Evolutionary conservation across 2,329 filamentous ascomycete genomes (phyloP).

Genomic region (Zasmidium angulare): DNA sequence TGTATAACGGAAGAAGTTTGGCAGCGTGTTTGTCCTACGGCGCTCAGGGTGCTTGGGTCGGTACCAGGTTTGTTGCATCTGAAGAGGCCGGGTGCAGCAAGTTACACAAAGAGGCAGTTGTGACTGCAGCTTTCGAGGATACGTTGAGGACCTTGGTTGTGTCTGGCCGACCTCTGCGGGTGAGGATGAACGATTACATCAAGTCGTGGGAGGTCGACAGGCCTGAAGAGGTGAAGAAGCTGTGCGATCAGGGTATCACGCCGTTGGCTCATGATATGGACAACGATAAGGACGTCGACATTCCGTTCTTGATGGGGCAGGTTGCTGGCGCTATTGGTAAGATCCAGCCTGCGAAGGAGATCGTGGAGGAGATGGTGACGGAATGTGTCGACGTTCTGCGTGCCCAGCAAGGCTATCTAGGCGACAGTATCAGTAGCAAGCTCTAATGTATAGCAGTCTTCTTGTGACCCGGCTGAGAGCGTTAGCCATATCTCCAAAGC

Average conservation of each 20-base stretch:
- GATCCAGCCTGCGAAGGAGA: slow-evolving; percentile 77
- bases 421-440: slow-evolving; percentile 19
- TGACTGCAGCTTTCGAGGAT: slow-evolving; percentile 74
- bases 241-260: slow-evolving; percentile 75
- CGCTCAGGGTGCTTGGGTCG: slow-evolving; percentile 88
- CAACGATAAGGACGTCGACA: slow-evolving; percentile 75
- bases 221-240: slow-evolving; percentile 70
- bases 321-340: slow-evolving; percentile 76
- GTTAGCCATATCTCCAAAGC: no score
- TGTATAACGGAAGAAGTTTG: slow-evolving; percentile 77
- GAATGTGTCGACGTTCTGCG: slow-evolving; percentile 70
- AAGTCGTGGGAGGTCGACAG: slow-evolving; percentile 70
- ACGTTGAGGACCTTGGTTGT: slow-evolving; percentile 82
- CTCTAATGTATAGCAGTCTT: neutral
- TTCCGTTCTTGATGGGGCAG: slow-evolving; percentile 91
- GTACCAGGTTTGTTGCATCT: slow-evolving; percentile 84
- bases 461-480: no score
- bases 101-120: slow-evolving; percentile 80
- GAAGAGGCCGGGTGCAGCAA: slow-evolving; percentile 77
- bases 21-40: slow-evolving; percentile 85
- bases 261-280: slow-evolving; percentile 80
- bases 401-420: slow-evolving; percentile 61
- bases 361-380: slow-evolving; percentile 86
- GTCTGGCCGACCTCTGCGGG: slow-evolving; percentile 75
- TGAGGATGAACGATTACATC: slow-evolving; percentile 81